Evolutionary conservation across 306 rosid species (phyloP).

Genomic region (Prunus mira): DNA sequence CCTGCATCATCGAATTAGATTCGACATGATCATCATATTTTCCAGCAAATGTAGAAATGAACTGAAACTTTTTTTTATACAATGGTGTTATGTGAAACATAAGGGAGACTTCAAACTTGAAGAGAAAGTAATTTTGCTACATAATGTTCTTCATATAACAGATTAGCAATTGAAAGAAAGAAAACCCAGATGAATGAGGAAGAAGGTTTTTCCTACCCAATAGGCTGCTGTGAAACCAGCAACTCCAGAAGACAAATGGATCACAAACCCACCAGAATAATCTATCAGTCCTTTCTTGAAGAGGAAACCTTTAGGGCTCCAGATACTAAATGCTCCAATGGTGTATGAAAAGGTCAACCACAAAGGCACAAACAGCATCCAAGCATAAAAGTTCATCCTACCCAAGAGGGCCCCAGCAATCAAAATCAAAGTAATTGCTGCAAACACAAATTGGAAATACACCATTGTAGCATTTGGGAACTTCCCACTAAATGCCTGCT

Average conservation of each 20-base stretch:
- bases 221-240: constrained; percentile 50
- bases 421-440: constrained; percentile 42
- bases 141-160: not conserved
- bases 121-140: not conserved
- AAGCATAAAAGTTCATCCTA: constrained; percentile 47
- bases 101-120: not conserved
- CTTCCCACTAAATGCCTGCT: constrained; percentile 4
- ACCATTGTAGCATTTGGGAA: constrained; percentile 39
- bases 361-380: constrained; percentile 49
- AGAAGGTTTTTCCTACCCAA: constrained; percentile 28
- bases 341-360: constrained; percentile 47
- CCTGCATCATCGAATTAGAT: constrained; percentile 21
- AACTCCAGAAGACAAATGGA: constrained; percentile 45
- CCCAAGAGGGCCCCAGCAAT: constrained; percentile 45
- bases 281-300: constrained; percentile 27
- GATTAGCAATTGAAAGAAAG: not conserved
- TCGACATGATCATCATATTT: not conserved
- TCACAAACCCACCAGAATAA: constrained; percentile 44
- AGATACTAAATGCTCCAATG: constrained; percentile 35
- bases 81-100: no score
- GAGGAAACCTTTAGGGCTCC: constrained; percentile 30
- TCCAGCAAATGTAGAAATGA: no score
- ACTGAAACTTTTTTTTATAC: no score
- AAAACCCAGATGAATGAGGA: not conserved
- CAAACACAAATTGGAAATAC: constrained; percentile 44